Evolutionary conservation across 2,329 filamentous ascomycete species (phyloP), one percentile per base, ranked within the genome.

Genomic region (Beauveria brongniartii): DNA sequence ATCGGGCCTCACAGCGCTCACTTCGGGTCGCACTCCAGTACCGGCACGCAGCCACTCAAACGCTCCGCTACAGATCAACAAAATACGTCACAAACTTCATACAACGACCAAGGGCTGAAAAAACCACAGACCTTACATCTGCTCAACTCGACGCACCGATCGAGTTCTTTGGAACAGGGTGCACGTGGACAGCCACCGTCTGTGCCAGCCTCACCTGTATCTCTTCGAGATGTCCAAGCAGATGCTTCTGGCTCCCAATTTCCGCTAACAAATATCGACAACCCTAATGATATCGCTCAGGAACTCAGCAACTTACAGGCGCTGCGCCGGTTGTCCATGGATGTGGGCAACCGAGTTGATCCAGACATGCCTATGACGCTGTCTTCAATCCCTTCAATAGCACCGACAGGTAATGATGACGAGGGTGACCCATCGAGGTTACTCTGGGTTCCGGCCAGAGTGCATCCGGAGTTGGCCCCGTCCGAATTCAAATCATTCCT

Each of bases 401-500:
- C 90, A 20, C 90, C 90, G 1, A 85, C 81, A 3, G 84, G 86
- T 37, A 83, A 85, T 63, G 89, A 91, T 64, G 89, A 95, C 68
- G 92, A 96, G 71, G 89, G 92, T 67, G 93, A 97, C 71, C 86
- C 91, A 8, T 92, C 92, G 2, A 84, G 92, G 64, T 77, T 97
- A 62, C 90, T 97, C 66, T 99, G 94, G 94, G 94, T 99, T 6
- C 94, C 94, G 5, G 94, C 94, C 26, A 86, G 92, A 62, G 82
- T 99, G 30, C 94, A 99, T 69, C 94, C 94, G 0, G 94, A 99
- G 74, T 80, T 99, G 54, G 94, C 94, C 3, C 94, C 94, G 1
- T 92, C 90, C 70, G 94, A 97, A 67, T 99, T 97, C 80, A 97
- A 96, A 74, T 93, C 89, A 1, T 99, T 97, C 67, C 82, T 99